Evolutionary conservation across 1,284 basidiomycete genomes (phyloP), one percentile per base, ranked within the genome.

Genomic region (Cronartium ribicola): DNA sequence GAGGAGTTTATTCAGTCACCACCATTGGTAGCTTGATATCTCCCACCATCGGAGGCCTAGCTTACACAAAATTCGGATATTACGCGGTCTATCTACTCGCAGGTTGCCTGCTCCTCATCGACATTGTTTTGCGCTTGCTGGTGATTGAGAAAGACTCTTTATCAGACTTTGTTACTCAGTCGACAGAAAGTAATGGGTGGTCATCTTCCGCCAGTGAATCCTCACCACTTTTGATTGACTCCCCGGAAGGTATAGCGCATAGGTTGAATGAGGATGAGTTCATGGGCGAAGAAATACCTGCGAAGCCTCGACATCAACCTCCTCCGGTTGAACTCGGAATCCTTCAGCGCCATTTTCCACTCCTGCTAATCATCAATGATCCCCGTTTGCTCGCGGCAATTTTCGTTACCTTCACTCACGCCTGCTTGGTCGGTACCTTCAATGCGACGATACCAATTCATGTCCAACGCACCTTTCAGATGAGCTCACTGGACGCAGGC

Each of bases 371-470:
- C n/a, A 22, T 73, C 4, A 6, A 14, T 55, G 63, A 73, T 29
- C 64, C 55, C 10, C 64, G 71, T 37, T 61, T 73, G 11, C 55
- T 73, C 10, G 46, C 71, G n/a, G 39, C 64, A 8, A 44, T 55
- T 0, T 73, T 73, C 51, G 64, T 73, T 11, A 73, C 55, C 13
- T 73, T 73, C 36, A 73, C 39, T 37, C 71, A 73, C 13, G 71
- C 71, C n/a, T 59, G 64, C 37, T 59, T 73, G 3, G 36, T 73
- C 4, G 63, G 39, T n/a, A 73, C 51, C 37, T 73, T 66, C 55
- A 48, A 73, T 39, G 64, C 71, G 14, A 73, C 71, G n/a, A 37
- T 73, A 11, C 71, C 71, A 11, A 66, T 73, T 40, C 71, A 73
- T 40, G 71, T 61, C 0, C 29, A 60, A 62, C 37, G 8, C 39